Conservation (phyloP, 75 land plant genomes). For the Picea sitchensis region DNA sequence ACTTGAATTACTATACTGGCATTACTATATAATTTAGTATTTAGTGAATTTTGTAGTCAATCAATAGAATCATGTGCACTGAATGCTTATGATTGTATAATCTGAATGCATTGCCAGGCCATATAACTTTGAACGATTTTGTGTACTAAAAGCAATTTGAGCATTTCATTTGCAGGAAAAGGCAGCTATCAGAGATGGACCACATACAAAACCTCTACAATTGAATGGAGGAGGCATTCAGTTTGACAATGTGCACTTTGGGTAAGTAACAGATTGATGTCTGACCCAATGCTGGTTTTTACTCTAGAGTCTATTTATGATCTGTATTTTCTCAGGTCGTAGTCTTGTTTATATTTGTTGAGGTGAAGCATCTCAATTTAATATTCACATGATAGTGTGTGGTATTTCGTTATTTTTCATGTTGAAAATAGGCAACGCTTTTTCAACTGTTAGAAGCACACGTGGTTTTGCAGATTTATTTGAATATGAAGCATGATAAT, state of each 20-base stretch:
- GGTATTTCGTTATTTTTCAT: not conserved
- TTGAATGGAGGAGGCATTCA: constrained; percentile 74
- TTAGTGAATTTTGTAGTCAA: too few relatives aligned
- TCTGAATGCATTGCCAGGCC: too few relatives aligned
- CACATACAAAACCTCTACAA: constrained; percentile 60
- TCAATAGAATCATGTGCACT: too few relatives aligned
- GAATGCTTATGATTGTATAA: too few relatives aligned
- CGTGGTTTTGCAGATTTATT: not conserved
- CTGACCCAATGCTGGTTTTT: not conserved
- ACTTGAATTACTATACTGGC: too few relatives aligned
- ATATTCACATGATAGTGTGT: not conserved
- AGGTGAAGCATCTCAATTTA: not conserved
- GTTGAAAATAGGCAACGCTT: not conserved
- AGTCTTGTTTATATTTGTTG: not conserved
- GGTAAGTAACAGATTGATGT: constrained; percentile 34
- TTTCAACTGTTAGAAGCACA: not conserved
- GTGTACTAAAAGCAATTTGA: too few relatives aligned
- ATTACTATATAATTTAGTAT: too few relatives aligned
- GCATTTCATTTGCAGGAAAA: constrained; percentile 47
- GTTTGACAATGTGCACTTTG: constrained; percentile 87
- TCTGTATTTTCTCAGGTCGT: not conserved
- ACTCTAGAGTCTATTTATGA: not conserved
- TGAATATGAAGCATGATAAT: not conserved
- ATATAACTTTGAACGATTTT: too few relatives aligned
- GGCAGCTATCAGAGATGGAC: constrained; percentile 50